These are phyloP conservation scores for Plasmopara viticola DNA, from an alignment of 352 stramenopile species.

Conservation along the genomic window DNA sequence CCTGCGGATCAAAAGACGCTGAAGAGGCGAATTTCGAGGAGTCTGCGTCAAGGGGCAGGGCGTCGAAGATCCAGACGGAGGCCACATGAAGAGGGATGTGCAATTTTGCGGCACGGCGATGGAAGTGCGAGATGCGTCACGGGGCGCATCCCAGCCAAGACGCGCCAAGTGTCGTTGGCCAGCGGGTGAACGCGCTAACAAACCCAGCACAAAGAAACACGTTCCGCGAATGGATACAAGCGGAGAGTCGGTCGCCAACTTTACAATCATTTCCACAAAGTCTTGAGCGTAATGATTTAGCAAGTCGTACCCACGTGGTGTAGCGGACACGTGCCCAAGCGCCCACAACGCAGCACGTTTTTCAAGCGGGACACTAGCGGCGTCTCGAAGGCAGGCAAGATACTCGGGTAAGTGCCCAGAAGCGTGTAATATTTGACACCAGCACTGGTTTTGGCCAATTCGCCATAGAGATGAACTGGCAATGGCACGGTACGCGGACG, in stretches of 20 bases:
- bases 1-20: conserved; percentile 43
- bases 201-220: conserved; percentile 80
- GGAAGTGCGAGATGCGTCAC: conserved; percentile 54
- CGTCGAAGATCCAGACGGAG: conserved; percentile 24
- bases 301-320: conserved; percentile 70
- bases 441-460: conserved; percentile 77
- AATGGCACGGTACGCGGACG: conserved; percentile 73
- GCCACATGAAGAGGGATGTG: conserved; percentile 79
- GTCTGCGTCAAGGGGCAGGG: conserved; percentile 50
- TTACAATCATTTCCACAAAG: conserved; percentile 82
- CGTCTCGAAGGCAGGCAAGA: conserved; percentile 72
- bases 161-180: conserved; percentile 60
- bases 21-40: conserved; percentile 45
- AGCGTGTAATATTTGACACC: conserved; percentile 71
- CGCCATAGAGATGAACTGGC: conserved; percentile 78
- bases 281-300: conserved; percentile 77
- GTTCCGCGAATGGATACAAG: conserved; percentile 82
- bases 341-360: conserved; percentile 83
- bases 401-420: conserved; percentile 83
- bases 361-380: conserved; percentile 75
- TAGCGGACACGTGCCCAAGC: conserved; percentile 75
- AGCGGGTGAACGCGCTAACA: conserved; percentile 60
- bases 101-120: conserved; percentile 80
- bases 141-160: conserved; percentile 72
- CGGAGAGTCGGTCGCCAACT: conserved; percentile 73